Percentiles rank a stretch among this genome's conserved stretches.
These are phyloP conservation scores for Microbotryomycetes sp. DNA, from an alignment of 1,284 basidiomycete genomes.

Conservation along the genomic window DNA sequence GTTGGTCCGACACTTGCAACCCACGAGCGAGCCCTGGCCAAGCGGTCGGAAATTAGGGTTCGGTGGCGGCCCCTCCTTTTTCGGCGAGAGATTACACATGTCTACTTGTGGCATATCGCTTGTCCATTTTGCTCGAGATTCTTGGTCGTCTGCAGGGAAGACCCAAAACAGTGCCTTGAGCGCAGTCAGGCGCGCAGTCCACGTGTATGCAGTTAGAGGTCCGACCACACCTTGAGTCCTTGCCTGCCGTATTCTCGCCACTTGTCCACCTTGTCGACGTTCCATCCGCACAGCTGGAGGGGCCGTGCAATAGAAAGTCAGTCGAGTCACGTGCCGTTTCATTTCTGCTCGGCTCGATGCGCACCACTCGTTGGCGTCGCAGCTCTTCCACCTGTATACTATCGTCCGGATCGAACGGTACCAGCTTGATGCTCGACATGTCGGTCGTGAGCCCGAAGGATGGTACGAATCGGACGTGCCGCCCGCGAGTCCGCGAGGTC, in stretches of 20 bases:
- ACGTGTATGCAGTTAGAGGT: background rate
- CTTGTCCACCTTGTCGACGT: conserved; percentile 1
- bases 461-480: too few species aligned
- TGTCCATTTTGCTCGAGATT: background rate
- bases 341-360: too few species aligned
- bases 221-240: conserved; percentile 5
- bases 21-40: conserved; percentile 16
- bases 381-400: background rate
- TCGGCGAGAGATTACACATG: background rate
- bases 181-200: background rate
- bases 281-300: conserved; percentile 29
- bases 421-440: background rate
- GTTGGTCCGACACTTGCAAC: too few species aligned
- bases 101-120: conserved; percentile 1
- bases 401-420: background rate
- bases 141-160: background rate
- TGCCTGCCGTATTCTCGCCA: conserved; percentile 8
- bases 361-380: background rate
- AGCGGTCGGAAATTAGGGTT: conserved; percentile 11
- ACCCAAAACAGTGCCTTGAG: conserved; percentile 24
- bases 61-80: background rate
- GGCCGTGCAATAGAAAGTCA: background rate
- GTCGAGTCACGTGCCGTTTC: background rate
- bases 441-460: conserved; percentile 35
- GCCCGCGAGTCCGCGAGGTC: too few species aligned